These are phyloP conservation scores for Rubus parviflorus DNA, from an alignment of 306 rosid species.

Conservation along the genomic window DNA sequence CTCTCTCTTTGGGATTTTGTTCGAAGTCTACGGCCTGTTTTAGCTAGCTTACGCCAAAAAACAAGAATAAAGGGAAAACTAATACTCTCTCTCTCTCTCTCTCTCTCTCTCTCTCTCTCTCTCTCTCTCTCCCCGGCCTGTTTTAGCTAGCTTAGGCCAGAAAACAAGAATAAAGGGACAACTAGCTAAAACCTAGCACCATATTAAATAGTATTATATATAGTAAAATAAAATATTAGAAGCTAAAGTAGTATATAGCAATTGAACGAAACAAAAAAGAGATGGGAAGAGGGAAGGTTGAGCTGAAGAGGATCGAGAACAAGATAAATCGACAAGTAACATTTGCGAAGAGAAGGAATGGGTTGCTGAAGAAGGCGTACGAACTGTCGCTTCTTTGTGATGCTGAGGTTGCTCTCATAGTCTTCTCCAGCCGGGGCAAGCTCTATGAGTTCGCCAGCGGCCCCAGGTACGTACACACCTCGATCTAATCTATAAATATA, in stretches of 20 bases:
- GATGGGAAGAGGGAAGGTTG: conserved; percentile 90
- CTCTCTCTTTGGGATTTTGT: too few relatives aligned
- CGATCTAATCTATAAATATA: not conserved
- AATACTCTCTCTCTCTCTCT: not conserved
- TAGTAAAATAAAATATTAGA: not conserved
- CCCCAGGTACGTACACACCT: conserved; percentile 39
- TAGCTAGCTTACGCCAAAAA: not conserved
- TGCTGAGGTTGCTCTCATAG: conserved; percentile 78
- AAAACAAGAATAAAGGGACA: not conserved
- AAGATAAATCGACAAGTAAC: conserved; percentile 83
- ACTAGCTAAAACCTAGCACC: conserved; percentile 13
- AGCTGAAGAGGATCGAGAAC: conserved; percentile 87
- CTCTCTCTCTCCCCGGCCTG: not conserved
- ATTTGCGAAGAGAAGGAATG: conserved; percentile 78
- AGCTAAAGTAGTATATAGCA: not conserved
- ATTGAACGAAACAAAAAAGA: not conserved
- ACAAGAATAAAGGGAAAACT: not conserved
- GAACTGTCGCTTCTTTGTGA: conserved; percentile 86
- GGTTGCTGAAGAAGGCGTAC: conserved; percentile 78
- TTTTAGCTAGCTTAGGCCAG: not conserved
- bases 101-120: not conserved
- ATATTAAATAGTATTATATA: not conserved
- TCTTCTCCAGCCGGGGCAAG: conserved; percentile 77
- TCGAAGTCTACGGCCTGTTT: too few relatives aligned
- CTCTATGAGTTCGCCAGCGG: conserved; percentile 81